A percentile compares a stretch with the other conserved stretches of the same genome.
phyloP scores from a whole-genome alignment of 441 rosid genomes.

The Omphalea diandra region DNA sequence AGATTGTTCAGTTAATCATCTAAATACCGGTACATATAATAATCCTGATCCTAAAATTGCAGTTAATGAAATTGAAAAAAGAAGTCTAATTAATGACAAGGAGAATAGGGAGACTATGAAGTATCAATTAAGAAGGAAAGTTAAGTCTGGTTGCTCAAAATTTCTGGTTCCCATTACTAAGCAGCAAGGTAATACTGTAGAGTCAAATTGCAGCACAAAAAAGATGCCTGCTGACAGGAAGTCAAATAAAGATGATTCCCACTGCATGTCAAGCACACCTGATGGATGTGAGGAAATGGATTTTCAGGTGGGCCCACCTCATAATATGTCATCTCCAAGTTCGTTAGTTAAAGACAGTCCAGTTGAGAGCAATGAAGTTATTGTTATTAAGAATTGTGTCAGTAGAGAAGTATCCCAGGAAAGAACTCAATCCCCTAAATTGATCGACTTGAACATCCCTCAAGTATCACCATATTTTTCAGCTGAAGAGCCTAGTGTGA shows the following conservation, averaged over 20 bases:
- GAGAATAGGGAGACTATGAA: slow-evolving; percentile 26
- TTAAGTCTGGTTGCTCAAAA: slow-evolving; percentile 35
- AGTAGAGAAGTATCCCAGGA: slow-evolving; percentile 30
- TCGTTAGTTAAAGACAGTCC: slow-evolving; percentile 43
- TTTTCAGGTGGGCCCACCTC: slow-evolving; percentile 31
- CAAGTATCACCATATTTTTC: slow-evolving; percentile 42
- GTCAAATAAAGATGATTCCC: slow-evolving; percentile 29
- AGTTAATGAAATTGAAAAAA: slow-evolving; percentile 28
- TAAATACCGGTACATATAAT: slow-evolving; percentile 27
- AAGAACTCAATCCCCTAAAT: slow-evolving; percentile 28
- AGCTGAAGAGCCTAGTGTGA: slow-evolving; percentile 27
- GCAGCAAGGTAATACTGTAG: slow-evolving; percentile 32
- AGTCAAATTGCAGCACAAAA: slow-evolving; percentile 36
- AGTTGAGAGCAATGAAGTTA: slow-evolving; percentile 35
- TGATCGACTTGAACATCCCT: slow-evolving; percentile 56
- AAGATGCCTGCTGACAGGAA: slow-evolving; percentile 32
- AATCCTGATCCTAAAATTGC: slow-evolving; percentile 18
- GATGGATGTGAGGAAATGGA: slow-evolving; percentile 38
- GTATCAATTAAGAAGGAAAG: slow-evolving; percentile 24
- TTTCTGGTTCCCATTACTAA: slow-evolving; percentile 28
- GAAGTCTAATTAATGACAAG: slow-evolving; percentile 17
- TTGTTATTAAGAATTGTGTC: slow-evolving; percentile 17
- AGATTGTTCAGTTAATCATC: slow-evolving; percentile 32
- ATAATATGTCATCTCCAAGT: slow-evolving; percentile 38
- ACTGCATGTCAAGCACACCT: slow-evolving; percentile 29